Percentiles rank a stretch among this genome's conserved stretches.
Conservation (phyloP, 306 rosid species). For the Styphnolobium japonicum region DNA sequence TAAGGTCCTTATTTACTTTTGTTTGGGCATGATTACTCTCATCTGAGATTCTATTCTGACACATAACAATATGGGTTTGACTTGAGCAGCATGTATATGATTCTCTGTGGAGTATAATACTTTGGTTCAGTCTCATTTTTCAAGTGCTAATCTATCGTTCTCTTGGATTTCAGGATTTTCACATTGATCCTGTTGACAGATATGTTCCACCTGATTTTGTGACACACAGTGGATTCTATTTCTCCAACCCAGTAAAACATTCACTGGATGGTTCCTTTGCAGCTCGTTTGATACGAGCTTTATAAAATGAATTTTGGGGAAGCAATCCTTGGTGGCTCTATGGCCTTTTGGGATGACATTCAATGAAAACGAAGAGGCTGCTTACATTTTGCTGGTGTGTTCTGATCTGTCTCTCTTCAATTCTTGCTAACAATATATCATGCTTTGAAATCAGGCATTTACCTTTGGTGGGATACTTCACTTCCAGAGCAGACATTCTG, state of each 20-base stretch:
- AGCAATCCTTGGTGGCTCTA: not conserved
- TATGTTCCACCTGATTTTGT: slow-evolving; percentile 65
- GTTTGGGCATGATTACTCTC: not conserved
- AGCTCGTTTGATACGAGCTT: slow-evolving; percentile 59
- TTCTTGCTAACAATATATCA: not conserved
- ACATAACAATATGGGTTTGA: not conserved
- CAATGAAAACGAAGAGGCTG: not conserved
- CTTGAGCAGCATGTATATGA: not conserved
- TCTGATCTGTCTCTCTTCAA: not conserved
- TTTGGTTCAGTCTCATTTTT: not conserved
- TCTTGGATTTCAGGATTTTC: slow-evolving; percentile 61
- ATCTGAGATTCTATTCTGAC: not conserved
- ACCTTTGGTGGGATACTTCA: slow-evolving; percentile 1
- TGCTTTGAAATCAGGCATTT: slow-evolving; percentile 14
- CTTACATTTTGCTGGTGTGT: not conserved
- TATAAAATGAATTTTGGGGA: slow-evolving; percentile 23
- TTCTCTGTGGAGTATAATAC: not conserved
- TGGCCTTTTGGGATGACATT: not conserved
- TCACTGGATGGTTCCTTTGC: slow-evolving; percentile 79
- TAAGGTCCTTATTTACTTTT: not conserved
- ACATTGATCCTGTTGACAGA: slow-evolving; percentile 50
- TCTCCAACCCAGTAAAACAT: slow-evolving; percentile 73
- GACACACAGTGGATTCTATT: slow-evolving; percentile 62
- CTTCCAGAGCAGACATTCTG: slow-evolving; percentile 1
- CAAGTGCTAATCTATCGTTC: slow-evolving; percentile 26